Percentiles rank a stretch among this genome's conserved stretches.
Evolutionary conservation across 2,329 filamentous ascomycete species (phyloP).

Genomic region (Kalaharituber pfeilii): DNA sequence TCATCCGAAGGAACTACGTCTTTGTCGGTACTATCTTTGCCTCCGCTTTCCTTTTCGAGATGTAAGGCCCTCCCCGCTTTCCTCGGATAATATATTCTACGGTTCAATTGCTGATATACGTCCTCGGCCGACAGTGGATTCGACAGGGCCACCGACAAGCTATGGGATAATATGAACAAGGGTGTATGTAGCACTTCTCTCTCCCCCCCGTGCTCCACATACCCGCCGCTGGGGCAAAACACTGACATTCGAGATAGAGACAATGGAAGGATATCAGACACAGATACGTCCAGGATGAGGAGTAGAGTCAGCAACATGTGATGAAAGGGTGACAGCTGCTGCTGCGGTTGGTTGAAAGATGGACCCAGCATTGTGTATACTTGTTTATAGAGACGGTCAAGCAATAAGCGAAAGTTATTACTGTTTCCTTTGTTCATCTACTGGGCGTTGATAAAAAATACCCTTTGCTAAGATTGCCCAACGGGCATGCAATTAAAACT

Average conservation of each 20-base stretch:
- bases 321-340: no score
- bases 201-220: neutral
- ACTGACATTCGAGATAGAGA: slow-evolving; percentile 6
- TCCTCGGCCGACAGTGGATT: slow-evolving; percentile 71
- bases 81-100: no score
- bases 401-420: no score
- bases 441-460: no score
- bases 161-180: slow-evolving; percentile 84
- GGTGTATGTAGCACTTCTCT: slow-evolving; percentile 84
- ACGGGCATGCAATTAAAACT: no score
- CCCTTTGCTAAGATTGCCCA: no score
- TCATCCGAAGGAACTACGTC: slow-evolving; percentile 73
- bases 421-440: no score
- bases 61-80: slow-evolving; percentile 43
- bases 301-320: no score
- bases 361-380: no score
- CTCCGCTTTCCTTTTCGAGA: slow-evolving; percentile 76
- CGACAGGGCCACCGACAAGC: slow-evolving; percentile 60
- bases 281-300: slow-evolving; percentile 58
- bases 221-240: slow-evolving; percentile 3
- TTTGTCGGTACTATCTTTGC: slow-evolving; percentile 79
- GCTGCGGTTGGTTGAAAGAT: no score
- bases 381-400: no score
- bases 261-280: slow-evolving; percentile 61
- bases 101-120: no score